Evolutionary conservation across 1,139 yeast species (phyloP), one percentile per base, ranked within the genome.

Genomic region (Geotrichum histeridarum): DNA sequence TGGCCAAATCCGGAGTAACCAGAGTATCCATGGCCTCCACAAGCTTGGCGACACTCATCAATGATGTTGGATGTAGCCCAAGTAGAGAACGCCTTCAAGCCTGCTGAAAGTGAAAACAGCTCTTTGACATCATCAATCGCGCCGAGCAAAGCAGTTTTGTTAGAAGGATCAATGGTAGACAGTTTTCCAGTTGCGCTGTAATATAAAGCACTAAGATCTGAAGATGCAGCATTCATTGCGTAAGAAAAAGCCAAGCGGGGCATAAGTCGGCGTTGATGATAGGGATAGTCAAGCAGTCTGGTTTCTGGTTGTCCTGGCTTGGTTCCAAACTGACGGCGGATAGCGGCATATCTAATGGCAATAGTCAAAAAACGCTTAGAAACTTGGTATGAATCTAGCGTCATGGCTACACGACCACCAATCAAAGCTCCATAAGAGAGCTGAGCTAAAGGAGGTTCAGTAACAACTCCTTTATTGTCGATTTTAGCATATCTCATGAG

Each of bases 11-110:
- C 95, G 61, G 86, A 80, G 73, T 88, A 88, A 27, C 88, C 79
- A 27, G 93, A 86, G 72, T 88, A 88, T 48, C 96, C 96, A 66
- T 86, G 95, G 45, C 96, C 96, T 72, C 96, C 96, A 74, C 95
- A 88, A 15, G 94, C 78, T 73, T 88, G 96, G 73, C 96, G 81
- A 59, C 87, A 78, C 73, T 87, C 89, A 66, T 86, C 94, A 66
- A 88, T 88, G 63, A 84, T 74, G 55, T 79, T 78, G 48, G 88
- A 81, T 38, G 86, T 79, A 52, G 82, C 75, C 96, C 96, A 88
- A 44, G 96, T 88, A 65, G 84, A 80, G 38, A 93, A 83, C 3
- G 95, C 87, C 70, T 88, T 88, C 69, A 87, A 78, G 47, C 94
- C 83, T 32, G 94, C 95, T 42, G 94, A 85, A 58, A 85, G 85